Evolutionary conservation across 1,139 yeast genomes (phyloP), one percentile per base, ranked within the genome.

Genomic region (Candida sp.): DNA sequence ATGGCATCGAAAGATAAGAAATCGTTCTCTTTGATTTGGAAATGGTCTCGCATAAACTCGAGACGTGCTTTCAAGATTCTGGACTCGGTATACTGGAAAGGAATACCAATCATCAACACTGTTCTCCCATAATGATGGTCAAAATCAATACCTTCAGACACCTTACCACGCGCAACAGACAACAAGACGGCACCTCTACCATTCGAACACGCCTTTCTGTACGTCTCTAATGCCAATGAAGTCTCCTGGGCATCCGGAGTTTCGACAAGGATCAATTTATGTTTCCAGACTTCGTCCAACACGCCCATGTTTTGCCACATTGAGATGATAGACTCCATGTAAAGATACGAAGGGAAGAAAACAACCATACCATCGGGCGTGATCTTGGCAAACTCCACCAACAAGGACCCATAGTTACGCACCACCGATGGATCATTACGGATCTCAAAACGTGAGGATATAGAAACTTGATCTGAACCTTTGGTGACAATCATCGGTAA

Each of bases 161-260:
- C 98, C 66, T 94, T 94, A 7, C 99, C 99, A 80, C 99, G 93
- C 31, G 99, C 99, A 57, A 94, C 99, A 38, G 98, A 91, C 43
- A 94, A 78, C 64, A 94, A 80, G 2, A 96, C 93, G 0, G 99
- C 99, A 2, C 99, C 99, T 58, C 99, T 80, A 5, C 99, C 99
- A 68, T 93, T 96, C 1, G 96, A 88, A 65, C 99, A 94, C 0
- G 99, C 99, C 39, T 93, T 90, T 62, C 99, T 79, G 66, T 93
- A 94, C 0, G 99, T 94, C 60, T 96, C 99, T 57, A 94, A 73
- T 0, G 99, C 99, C 56, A 94, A 72, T 1, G 97, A 88, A 0
- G 99, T 94, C 68, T 96, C 99, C 68, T 96, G 99, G 0, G 98
- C 97, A 81, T 94, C 99, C 0, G 99, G 99, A 0, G 99, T 94